These are phyloP conservation scores for Citrus medica DNA, from an alignment of 345 rosid species.

Conservation along the genomic window DNA sequence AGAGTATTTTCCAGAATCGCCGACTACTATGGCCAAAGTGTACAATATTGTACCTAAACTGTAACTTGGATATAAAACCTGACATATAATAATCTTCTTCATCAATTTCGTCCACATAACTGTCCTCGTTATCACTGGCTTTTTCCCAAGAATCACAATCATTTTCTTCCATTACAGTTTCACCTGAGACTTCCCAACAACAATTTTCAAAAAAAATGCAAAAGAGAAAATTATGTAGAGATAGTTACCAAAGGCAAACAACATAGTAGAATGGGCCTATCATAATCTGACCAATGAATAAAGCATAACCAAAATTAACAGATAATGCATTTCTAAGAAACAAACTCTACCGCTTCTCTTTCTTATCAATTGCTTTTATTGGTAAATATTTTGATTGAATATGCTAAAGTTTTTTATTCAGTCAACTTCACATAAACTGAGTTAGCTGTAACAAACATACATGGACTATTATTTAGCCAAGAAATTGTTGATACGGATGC, in stretches of 20 bases:
- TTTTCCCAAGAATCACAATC: not conserved
- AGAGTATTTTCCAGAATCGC: not conserved
- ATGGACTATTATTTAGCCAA: not conserved
- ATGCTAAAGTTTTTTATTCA: not conserved
- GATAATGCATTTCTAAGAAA: too few relatives aligned
- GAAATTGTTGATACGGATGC: not conserved
- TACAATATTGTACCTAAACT: constrained; percentile 18
- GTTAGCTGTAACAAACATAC: not conserved
- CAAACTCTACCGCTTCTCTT: too few relatives aligned
- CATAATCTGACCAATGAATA: too few relatives aligned
- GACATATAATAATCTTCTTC: constrained; percentile 17
- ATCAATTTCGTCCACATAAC: constrained; percentile 1
- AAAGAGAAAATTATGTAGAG: not conserved
- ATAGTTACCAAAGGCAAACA: not conserved
- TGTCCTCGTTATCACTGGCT: constrained; percentile 10
- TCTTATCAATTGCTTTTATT: too few relatives aligned
- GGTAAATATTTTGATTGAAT: not conserved
- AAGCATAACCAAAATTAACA: too few relatives aligned
- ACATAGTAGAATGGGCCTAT: not conserved
- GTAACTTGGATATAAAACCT: constrained; percentile 17
- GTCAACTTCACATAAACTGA: not conserved
- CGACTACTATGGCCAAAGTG: not conserved
- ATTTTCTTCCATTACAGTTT: not conserved
- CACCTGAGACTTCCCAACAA: not conserved
- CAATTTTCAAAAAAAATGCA: not conserved